Conservation (phyloP, 441 rosid species). For the Gossypium aridum region DNA sequence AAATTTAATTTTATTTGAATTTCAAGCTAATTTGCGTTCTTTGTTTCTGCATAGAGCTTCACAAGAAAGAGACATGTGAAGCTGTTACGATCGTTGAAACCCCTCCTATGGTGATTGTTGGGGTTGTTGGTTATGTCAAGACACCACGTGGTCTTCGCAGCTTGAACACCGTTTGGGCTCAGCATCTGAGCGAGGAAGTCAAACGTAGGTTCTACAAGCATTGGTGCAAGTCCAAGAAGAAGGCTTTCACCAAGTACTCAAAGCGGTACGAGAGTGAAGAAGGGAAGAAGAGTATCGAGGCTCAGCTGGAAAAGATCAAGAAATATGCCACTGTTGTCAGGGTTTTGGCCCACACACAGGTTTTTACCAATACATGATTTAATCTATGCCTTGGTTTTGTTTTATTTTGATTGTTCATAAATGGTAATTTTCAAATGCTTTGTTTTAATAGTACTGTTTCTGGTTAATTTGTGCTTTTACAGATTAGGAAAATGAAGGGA, state of each 20-base stretch:
- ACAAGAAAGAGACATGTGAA: constrained; percentile 94
- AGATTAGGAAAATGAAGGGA: constrained; percentile 94
- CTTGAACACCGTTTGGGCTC: constrained; percentile 88
- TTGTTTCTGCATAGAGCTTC: constrained; percentile 47
- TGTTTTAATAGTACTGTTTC: no score
- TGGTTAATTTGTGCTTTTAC: constrained; percentile 4
- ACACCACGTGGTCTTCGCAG: constrained; percentile 80
- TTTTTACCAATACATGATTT: background rate
- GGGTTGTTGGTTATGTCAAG: constrained; percentile 78
- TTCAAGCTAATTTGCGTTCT: background rate
- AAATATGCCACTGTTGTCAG: constrained; percentile 71
- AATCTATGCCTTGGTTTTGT: background rate
- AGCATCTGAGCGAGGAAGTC: constrained; percentile 85
- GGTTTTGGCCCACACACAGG: constrained; percentile 92
- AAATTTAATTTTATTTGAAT: background rate
- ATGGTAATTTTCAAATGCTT: no score
- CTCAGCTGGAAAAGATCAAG: constrained; percentile 84
- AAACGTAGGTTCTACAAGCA: constrained; percentile 85
- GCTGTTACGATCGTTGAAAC: constrained; percentile 84
- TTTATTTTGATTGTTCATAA: background rate
- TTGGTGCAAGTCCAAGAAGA: constrained; percentile 93
- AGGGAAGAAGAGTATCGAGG: constrained; percentile 62
- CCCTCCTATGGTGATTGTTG: constrained; percentile 84
- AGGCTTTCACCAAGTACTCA: constrained; percentile 70
- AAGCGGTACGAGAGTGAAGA: constrained; percentile 60